phyloP scores from a whole-genome alignment of 768 basidiomycete species.

The Pulveroboletus sp. region DNA sequence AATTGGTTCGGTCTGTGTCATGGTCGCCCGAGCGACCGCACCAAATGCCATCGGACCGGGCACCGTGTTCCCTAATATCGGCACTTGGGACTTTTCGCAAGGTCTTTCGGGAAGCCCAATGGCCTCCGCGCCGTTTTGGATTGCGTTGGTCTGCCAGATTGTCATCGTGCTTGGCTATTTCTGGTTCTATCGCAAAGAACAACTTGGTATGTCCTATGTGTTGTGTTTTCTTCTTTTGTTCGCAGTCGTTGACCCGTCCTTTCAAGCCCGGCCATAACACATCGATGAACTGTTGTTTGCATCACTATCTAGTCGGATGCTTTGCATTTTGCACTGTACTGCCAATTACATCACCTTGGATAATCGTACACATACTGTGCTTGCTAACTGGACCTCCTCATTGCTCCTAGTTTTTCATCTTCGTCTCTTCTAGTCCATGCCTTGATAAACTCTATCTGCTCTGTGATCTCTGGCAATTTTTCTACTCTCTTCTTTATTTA shows the following conservation, averaged over 20 bases:
- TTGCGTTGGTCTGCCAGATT: conserved; percentile 73
- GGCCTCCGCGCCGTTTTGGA: conserved; percentile 83
- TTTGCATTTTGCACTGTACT: not conserved
- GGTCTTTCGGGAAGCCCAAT: conserved; percentile 75
- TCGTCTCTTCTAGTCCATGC: not conserved
- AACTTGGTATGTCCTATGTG: conserved; percentile 54
- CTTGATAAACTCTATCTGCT: not conserved
- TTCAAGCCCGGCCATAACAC: conserved; percentile 12
- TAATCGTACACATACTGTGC: not conserved
- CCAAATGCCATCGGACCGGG: conserved; percentile 87
- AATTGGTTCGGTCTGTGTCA: conserved; percentile 86
- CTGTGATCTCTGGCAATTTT: too few species aligned
- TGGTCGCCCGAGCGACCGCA: conserved; percentile 87
- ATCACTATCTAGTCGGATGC: not conserved
- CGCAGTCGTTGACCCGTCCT: not conserved
- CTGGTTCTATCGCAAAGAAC: conserved; percentile 97
- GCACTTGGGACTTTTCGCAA: conserved; percentile 81
- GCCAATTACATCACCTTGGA: not conserved
- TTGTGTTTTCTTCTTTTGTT: not conserved
- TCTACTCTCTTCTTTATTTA: not conserved
- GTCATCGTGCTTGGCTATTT: conserved; percentile 89
- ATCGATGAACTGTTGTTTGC: too few species aligned
- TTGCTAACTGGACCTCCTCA: not conserved
- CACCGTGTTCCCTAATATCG: conserved; percentile 87
- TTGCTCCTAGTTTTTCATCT: not conserved